Evolutionary conservation across 192 early-diverging fungal species (phyloP).

Genomic region (Podila epicladia): DNA sequence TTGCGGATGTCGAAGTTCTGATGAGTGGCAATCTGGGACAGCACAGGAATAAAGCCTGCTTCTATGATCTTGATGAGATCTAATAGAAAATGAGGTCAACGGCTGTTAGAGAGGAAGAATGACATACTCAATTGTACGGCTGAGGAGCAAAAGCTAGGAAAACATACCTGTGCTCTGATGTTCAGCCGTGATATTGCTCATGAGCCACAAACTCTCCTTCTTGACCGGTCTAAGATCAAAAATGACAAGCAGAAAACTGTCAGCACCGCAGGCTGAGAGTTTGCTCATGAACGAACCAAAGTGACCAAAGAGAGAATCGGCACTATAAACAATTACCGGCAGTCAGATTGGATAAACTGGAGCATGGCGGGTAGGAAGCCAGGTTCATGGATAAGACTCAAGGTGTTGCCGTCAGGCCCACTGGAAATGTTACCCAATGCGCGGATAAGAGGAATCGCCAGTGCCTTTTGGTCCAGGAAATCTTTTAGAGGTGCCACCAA

Average conservation of each 20-base stretch:
- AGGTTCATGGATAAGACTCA: slow-evolving; percentile 52
- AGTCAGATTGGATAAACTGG: slow-evolving; percentile 56
- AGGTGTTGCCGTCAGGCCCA: slow-evolving; percentile 68
- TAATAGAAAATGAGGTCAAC: slow-evolving; percentile 1
- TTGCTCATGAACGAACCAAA: too few relatives aligned
- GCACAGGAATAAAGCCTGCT: slow-evolving; percentile 58
- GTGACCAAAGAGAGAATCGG: too few relatives aligned
- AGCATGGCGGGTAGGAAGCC: slow-evolving; percentile 61
- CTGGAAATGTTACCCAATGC: slow-evolving; percentile 76
- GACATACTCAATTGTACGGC: background rate
- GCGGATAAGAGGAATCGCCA: slow-evolving; percentile 68
- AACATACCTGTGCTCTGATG: slow-evolving; percentile 5
- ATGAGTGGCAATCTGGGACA: slow-evolving; percentile 66
- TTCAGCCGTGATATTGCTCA: slow-evolving; percentile 74
- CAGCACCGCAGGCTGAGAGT: too few relatives aligned
- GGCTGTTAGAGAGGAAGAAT: background rate
- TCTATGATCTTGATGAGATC: slow-evolving; percentile 63
- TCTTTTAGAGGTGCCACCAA: slow-evolving; percentile 53
- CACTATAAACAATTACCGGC: slow-evolving; percentile 45
- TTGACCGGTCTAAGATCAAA: slow-evolving; percentile 62
- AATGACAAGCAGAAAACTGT: too few relatives aligned
- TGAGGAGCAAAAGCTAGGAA: background rate
- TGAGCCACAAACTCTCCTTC: slow-evolving; percentile 77
- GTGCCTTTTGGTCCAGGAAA: slow-evolving; percentile 45
- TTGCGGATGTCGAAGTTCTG: slow-evolving; percentile 76